Percentiles rank a stretch among this genome's conserved stretches.
These are phyloP conservation scores for Teunomyces kruisii DNA, from an alignment of 805 yeast species.

Conservation along the genomic window DNA sequence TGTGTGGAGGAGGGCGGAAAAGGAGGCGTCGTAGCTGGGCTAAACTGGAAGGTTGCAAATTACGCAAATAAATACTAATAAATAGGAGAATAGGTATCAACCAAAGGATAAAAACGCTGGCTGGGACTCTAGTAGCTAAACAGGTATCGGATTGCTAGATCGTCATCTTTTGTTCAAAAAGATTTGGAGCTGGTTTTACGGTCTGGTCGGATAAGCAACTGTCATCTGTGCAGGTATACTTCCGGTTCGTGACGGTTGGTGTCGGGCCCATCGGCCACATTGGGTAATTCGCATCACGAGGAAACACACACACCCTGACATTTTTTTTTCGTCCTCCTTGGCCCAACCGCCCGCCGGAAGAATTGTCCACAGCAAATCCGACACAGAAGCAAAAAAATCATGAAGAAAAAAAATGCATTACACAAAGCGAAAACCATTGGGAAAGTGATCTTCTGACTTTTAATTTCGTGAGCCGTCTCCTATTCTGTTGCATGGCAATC, in stretches of 20 bases:
- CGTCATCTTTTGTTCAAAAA: not conserved
- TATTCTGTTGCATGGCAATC: not conserved
- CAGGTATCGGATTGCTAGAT: not conserved
- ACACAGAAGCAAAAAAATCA: not conserved
- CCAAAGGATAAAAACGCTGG: too few relatives aligned
- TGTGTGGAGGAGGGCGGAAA: not conserved
- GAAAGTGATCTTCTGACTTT: slow-evolving; percentile 16
- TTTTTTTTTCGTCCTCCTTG: not conserved
- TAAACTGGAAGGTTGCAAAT: too few relatives aligned
- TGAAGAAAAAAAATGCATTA: not conserved
- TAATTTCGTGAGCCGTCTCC: slow-evolving; percentile 4
- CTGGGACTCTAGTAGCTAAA: not conserved
- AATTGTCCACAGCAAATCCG: not conserved
- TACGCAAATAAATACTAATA: not conserved
- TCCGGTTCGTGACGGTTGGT: not conserved
- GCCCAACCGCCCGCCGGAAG: not conserved
- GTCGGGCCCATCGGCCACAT: too few relatives aligned
- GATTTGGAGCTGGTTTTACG: not conserved
- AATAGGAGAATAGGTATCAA: too few relatives aligned
- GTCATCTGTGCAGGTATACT: not conserved
- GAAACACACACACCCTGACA: too few relatives aligned
- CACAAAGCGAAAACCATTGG: slow-evolving; percentile 9
- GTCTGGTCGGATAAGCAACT: not conserved
- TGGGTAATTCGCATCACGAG: too few relatives aligned
- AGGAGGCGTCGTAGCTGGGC: not conserved